These are phyloP conservation scores for Byssoonygena ceratinophila DNA, from an alignment of 2,329 filamentous ascomycete species.

Conservation along the genomic window DNA sequence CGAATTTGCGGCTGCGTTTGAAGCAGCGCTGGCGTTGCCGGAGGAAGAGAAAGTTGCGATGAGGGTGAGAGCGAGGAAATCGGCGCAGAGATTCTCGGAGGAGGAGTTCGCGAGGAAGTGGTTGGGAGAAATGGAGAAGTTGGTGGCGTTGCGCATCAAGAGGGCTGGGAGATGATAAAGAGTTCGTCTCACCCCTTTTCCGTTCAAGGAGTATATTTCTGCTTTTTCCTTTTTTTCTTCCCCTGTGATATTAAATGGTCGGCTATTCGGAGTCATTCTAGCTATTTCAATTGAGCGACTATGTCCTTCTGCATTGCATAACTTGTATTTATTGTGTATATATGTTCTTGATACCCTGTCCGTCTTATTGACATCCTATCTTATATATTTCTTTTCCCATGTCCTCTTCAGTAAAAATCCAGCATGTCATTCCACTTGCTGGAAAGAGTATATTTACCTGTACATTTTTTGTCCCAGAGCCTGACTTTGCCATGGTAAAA, in stretches of 20 bases:
- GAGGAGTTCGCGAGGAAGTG: slow-evolving; percentile 72
- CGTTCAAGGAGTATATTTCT: background rate
- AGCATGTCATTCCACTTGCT: background rate
- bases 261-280: too few relatives aligned
- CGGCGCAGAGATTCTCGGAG: slow-evolving; percentile 77
- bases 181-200: background rate
- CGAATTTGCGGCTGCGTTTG: slow-evolving; percentile 73
- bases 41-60: slow-evolving; percentile 58
- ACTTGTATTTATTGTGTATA: background rate
- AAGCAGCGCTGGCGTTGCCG: slow-evolving; percentile 58
- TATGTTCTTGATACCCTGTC: background rate
- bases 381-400: background rate
- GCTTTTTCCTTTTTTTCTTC: background rate
- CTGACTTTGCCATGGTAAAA: too few relatives aligned
- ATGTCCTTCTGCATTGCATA: too few relatives aligned
- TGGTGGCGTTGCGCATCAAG: slow-evolving; percentile 45
- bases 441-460: too few relatives aligned
- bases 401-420: background rate
- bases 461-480: too few relatives aligned
- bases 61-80: slow-evolving; percentile 62
- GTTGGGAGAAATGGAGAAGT: slow-evolving; percentile 60
- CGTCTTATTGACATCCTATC: background rate
- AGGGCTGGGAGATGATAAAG: slow-evolving; percentile 3
- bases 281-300: too few relatives aligned
- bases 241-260: too few relatives aligned